Conservation (phyloP, 352 stramenopile species). For the Globisporangium splendens region DNA sequence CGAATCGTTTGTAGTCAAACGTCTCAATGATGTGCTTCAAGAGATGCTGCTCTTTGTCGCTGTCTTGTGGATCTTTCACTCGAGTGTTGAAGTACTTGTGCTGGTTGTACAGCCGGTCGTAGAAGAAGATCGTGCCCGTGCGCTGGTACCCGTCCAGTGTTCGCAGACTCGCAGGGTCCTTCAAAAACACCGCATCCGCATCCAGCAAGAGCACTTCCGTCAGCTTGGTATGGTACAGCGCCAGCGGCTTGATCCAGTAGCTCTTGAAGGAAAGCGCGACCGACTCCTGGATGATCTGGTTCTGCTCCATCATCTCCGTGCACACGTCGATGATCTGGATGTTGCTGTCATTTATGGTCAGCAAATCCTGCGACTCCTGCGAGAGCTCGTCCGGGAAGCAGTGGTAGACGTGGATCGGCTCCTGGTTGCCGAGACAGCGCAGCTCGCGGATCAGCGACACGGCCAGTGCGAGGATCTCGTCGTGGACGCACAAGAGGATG, state of each 20-base stretch:
- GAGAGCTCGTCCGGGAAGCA: conserved; percentile 43
- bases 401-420: conserved; percentile 42
- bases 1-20: conserved; percentile 49
- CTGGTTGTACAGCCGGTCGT: conserved; percentile 49
- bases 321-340: conserved; percentile 63
- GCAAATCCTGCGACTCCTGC: conserved; percentile 20
- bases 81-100: conserved; percentile 29
- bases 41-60: conserved; percentile 20
- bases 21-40: conserved; percentile 34
- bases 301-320: conserved; percentile 20
- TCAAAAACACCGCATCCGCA: conserved; percentile 46
- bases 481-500: conserved; percentile 37
- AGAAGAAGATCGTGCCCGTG: conserved; percentile 64
- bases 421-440: conserved; percentile 31
- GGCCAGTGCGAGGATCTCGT: conserved; percentile 41
- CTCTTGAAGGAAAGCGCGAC: conserved; percentile 29
- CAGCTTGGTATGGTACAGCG: conserved; percentile 47
- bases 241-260: conserved; percentile 61
- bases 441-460: conserved; percentile 59
- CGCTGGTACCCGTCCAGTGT: conserved; percentile 29
- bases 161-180: conserved; percentile 33
- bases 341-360: conserved; percentile 29
- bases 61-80: conserved; percentile 12
- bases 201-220: conserved; percentile 50
- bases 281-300: conserved; percentile 4